A percentile compares a stretch with the other conserved stretches of the same genome.
Evolutionary conservation across 805 yeast genomes (phyloP).

Genomic region (Saccharomycopsis sp.): DNA sequence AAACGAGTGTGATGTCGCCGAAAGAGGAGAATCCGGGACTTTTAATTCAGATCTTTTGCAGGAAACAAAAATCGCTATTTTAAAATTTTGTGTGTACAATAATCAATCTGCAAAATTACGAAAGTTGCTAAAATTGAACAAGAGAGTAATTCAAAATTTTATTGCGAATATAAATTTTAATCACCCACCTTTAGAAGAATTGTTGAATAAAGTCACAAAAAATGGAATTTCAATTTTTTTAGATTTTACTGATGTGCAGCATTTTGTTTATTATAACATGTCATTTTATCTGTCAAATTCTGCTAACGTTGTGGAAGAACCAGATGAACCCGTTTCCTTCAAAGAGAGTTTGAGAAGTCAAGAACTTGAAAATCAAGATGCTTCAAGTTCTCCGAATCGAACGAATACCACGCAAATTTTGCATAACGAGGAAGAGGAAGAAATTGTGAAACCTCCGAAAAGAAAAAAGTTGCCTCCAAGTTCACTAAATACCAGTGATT

Average conservation of each 20-base stretch:
- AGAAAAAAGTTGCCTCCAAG: too few species aligned
- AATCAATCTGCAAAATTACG: not conserved
- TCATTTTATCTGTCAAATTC: too few species aligned
- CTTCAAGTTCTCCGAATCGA: too few species aligned
- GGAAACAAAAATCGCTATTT: not conserved
- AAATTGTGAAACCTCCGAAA: too few species aligned
- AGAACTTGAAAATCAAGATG: too few species aligned
- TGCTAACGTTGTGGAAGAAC: too few species aligned
- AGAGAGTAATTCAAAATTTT: not conserved
- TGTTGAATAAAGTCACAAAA: not conserved
- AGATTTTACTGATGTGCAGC: not conserved
- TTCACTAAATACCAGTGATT: too few species aligned
- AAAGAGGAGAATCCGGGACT: not conserved
- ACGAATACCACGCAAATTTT: too few species aligned
- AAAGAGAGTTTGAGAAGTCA: too few species aligned
- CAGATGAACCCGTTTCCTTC: too few species aligned
- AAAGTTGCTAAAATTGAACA: constrained; percentile 1
- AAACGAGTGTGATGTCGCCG: not conserved
- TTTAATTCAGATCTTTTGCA: not conserved
- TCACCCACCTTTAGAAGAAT: not conserved
- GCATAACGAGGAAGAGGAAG: too few species aligned
- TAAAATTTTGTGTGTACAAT: not conserved
- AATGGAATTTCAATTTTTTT: constrained; percentile 8
- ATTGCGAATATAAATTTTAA: not conserved
- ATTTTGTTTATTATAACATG: not conserved